Evolutionary conservation across 208 protist species (phyloP), one percentile per base, ranked within the genome.

Genomic region (Leishmania guyanensis): DNA sequence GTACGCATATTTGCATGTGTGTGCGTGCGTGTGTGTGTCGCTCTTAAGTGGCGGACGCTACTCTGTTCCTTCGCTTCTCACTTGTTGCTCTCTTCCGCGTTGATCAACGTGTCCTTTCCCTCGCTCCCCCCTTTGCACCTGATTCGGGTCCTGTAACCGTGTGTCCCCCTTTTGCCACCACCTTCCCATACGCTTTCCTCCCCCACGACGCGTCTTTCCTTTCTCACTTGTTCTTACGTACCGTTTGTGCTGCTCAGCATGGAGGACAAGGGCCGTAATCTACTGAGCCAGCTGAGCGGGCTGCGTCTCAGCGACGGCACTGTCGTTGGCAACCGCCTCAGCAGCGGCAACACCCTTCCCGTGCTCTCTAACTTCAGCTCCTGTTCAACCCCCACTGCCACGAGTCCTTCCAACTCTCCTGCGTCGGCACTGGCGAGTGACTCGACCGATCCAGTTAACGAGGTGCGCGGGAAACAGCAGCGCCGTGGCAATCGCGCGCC

Each of bases 241-340:
- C 73, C 4, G 50, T 62, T 36, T n/a, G n/a, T 36, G 71, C 71
- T 29, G 51, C 48, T 75, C 73, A 66, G 73, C 50, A 76, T 81
- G 53, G 71, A 69, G 43, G 71, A 36, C 56, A 86, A 77, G 76
- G 77, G 26, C 69, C 53, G 73, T 65, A 76, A 84, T 75, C 74
- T 93, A 17, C 68, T 87, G 53, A 82, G 62, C 17, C 88, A 91
- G 74, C 86, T 93, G 46, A 84, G 85, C 9, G 78, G 83, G 39
- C 84, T 93, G 62, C 81, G 84, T 14, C 84, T 93, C 22, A 90
- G 86, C 64, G 84, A 91, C 69, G 90, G 90, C 69, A 78, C 72
- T 14, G 78, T 79, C 33, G 87, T 83, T 14, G 83, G 82, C 48
- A 78, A 62, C 16, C 83, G 82, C 20, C 20, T 90, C 4, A 66